These are phyloP conservation scores for Amanita fuliginea DNA, from an alignment of 768 basidiomycete species.

Conservation along the genomic window DNA sequence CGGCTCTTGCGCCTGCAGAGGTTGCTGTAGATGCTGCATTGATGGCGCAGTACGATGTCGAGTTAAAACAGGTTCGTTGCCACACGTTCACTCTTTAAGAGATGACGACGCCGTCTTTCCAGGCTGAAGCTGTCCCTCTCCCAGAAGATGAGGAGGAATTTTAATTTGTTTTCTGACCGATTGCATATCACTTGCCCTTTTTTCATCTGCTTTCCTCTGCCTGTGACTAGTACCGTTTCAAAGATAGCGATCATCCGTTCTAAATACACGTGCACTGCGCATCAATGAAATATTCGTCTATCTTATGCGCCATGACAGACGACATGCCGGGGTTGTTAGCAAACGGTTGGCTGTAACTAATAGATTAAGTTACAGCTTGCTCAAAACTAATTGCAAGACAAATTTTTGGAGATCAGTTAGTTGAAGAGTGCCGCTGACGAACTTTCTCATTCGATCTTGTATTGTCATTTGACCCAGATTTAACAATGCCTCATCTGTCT, in stretches of 20 bases:
- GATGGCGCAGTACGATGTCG: conserved; percentile 70
- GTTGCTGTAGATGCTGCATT: conserved; percentile 70
- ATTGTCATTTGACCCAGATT: conserved; percentile 6
- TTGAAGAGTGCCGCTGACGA: neutral
- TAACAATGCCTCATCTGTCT: conserved; percentile 12
- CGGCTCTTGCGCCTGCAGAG: conserved; percentile 91
- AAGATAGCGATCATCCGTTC: conserved; percentile 16
- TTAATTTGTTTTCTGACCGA: conserved; percentile 28
- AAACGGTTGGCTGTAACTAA: neutral
- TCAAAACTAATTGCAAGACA: neutral
- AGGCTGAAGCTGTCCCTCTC: conserved; percentile 89
- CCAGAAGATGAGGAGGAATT: conserved; percentile 82
- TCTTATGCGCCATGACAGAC: no score
- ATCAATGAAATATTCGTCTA: conserved; percentile 11
- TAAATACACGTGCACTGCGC: conserved; percentile 13
- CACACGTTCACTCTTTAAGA: conserved; percentile 1
- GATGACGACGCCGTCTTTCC: conserved; percentile 3
- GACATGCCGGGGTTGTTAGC: neutral
- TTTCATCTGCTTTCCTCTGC: conserved; percentile 11
- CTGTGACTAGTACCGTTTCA: conserved; percentile 14
- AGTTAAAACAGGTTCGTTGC: conserved; percentile 53
- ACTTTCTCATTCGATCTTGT: neutral
- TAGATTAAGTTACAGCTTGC: neutral
- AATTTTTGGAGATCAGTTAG: conserved; percentile 5
- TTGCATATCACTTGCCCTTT: conserved; percentile 6